Conservation (phyloP, 805 yeast genomes). For the Cyberlindnera americana region DNA sequence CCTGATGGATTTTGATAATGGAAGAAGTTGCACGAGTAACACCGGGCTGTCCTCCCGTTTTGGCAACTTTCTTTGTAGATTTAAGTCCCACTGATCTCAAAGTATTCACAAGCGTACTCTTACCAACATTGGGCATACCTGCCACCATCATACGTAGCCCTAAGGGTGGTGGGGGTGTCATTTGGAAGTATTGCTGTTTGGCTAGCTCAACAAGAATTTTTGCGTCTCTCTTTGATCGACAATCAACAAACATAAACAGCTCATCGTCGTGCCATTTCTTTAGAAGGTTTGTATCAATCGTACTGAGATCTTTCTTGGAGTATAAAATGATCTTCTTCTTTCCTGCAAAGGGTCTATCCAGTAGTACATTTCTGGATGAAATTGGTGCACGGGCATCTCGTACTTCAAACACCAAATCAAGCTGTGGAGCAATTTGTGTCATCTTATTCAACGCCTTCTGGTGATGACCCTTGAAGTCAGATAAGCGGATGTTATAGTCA, state of each 20-base stretch:
- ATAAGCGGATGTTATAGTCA: conserved; percentile 58
- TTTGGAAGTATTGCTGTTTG: conserved; percentile 38
- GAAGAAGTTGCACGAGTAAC: conserved; percentile 80
- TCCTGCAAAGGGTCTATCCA: conserved; percentile 59
- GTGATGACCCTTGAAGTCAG: conserved; percentile 92
- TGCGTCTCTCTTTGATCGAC: conserved; percentile 50
- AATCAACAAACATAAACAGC: conserved; percentile 53
- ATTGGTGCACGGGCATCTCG: conserved; percentile 90
- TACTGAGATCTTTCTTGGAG: conserved; percentile 67
- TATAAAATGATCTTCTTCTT: conserved; percentile 60
- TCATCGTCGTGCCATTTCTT: conserved; percentile 48
- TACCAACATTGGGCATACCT: conserved; percentile 99
- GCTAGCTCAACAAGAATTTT: conserved; percentile 47
- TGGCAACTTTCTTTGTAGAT: conserved; percentile 62
- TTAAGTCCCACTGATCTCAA: conserved; percentile 42
- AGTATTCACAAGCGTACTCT: conserved; percentile 79
- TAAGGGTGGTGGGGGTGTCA: conserved; percentile 74
- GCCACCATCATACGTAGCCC: conserved; percentile 75
- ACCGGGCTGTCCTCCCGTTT: conserved; percentile 87
- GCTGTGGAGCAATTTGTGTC: conserved; percentile 67
- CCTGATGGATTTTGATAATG: conserved; percentile 55
- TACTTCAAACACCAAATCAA: conserved; percentile 79
- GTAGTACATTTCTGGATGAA: conserved; percentile 73
- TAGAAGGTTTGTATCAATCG: conserved; percentile 38
- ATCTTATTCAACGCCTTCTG: conserved; percentile 68